Evolutionary conservation across 306 rosid species (phyloP), one percentile per base, ranked within the genome.

Genomic region (Dalbergia cochinchinensis): DNA sequence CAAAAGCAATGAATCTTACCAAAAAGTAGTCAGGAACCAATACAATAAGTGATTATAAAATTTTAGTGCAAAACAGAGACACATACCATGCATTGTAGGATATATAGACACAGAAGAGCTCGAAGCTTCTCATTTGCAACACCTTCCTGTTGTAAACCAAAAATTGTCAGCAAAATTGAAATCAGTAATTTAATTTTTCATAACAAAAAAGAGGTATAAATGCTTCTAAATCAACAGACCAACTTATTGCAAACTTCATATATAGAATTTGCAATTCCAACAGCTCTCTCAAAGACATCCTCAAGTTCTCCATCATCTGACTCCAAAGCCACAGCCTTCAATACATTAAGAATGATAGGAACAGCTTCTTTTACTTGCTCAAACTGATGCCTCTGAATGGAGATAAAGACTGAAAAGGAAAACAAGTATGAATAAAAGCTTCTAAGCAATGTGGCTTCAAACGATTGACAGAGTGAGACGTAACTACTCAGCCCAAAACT

Each of bases 371-470:
- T 93, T 71, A 87, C 84, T 86, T 91, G 98, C 88, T 90, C 92
- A 82, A 83, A 95, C 67, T 89, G 97, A 83, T 84, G 99, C 92
- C 92, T 95, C 82, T 58, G 83, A 82, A 91, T 88, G 84, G 90
- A 90, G 59, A 83, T 55, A 79, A 95, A 57, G 64, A 88, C 99
- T 95, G 94, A 79, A 88, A 85, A 76, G 68, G 71, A 37, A 72
- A 72, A 67, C 63, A 70, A 61, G 69, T 64, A 78, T 66, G 55
- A 72, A 55, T 5, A 41, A 70, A 71, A 37, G 78, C 31, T 19
- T 74, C 66, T 45, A 59, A 61, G 82, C 71, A 62, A n/a, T 53
- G 72, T 37, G 39, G 76, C 15, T 34, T 82, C 80, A 54, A 80
- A 51, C 74, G 60, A 69, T 72, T 74, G 74, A 54, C 76, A 67